These are phyloP conservation scores for Malus orientalis DNA, from an alignment of 306 rosid species.

Conservation along the genomic window DNA sequence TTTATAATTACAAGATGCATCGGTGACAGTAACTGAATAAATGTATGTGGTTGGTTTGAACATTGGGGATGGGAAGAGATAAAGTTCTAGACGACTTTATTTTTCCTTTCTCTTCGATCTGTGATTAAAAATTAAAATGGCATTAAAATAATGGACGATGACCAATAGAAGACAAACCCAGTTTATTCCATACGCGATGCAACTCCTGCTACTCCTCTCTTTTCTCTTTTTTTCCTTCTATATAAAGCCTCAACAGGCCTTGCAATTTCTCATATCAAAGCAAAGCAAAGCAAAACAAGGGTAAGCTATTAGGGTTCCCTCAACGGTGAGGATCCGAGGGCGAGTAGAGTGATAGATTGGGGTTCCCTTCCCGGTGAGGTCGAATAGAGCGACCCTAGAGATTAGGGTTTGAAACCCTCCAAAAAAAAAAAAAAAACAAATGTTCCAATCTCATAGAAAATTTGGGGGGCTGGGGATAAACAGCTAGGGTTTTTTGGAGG, in stretches of 20 bases:
- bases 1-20: background rate
- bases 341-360: background rate
- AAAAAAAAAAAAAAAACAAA: background rate
- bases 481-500: background rate
- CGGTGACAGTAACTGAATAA: background rate
- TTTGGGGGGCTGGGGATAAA: slow-evolving; percentile 8
- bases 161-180: slow-evolving; percentile 47
- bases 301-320: background rate
- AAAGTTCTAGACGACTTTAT: slow-evolving; percentile 30
- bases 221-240: slow-evolving; percentile 23
- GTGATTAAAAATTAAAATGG: background rate
- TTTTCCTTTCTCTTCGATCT: slow-evolving; percentile 32
- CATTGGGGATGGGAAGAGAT: slow-evolving; percentile 12
- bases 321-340: background rate
- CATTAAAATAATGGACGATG: slow-evolving; percentile 34
- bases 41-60: slow-evolving; percentile 14
- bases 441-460: slow-evolving; percentile 26
- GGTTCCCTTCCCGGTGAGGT: background rate
- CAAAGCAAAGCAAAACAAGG: background rate
- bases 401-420: background rate
- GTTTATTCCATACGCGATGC: slow-evolving; percentile 58
- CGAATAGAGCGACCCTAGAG: background rate
- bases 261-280: slow-evolving; percentile 14
- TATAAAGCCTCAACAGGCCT: slow-evolving; percentile 41
- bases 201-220: slow-evolving; percentile 22